Percentiles rank a stretch among this genome's conserved stretches.
phyloP scores from a whole-genome alignment of 148 eudicot species.

The Camellia lanceoleosa region DNA sequence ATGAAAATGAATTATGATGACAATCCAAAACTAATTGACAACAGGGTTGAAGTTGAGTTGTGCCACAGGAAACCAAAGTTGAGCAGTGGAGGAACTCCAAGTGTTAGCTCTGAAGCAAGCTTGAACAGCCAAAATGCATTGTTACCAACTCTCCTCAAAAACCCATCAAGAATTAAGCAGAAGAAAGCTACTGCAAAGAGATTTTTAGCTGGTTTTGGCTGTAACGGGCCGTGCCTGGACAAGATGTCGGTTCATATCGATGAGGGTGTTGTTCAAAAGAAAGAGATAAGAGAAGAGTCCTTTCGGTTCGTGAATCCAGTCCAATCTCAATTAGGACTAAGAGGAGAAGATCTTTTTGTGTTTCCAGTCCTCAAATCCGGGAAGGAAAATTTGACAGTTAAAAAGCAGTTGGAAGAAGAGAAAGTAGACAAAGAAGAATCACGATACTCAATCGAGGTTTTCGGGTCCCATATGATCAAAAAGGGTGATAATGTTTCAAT shows the following conservation, averaged over 20 bases:
- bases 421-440: conserved; percentile 27
- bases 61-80: conserved; percentile 1
- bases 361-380: conserved; percentile 28
- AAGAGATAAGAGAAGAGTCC: conserved; percentile 1
- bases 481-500: conserved; percentile 34
- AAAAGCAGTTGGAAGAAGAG: background rate
- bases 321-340: conserved; percentile 19
- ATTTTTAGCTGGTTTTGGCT: conserved; percentile 40
- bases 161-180: conserved; percentile 19
- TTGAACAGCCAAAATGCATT: conserved; percentile 34
- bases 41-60: conserved; percentile 7
- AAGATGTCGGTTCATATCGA: conserved; percentile 38
- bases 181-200: conserved; percentile 31
- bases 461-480: conserved; percentile 36
- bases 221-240: conserved; percentile 48
- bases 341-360: conserved; percentile 24
- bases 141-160: conserved; percentile 17
- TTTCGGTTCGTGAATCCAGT: conserved; percentile 5
- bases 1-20: conserved; percentile 19
- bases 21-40: conserved; percentile 3
- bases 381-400: background rate
- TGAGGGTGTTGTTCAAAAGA: background rate
- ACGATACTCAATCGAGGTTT: conserved; percentile 62
- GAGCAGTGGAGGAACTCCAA: conserved; percentile 24
- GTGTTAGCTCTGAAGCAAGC: conserved; percentile 9